phyloP scores from a whole-genome alignment of 2,329 filamentous ascomycete genomes.

The Magnaporthiopsis incrustans region DNA sequence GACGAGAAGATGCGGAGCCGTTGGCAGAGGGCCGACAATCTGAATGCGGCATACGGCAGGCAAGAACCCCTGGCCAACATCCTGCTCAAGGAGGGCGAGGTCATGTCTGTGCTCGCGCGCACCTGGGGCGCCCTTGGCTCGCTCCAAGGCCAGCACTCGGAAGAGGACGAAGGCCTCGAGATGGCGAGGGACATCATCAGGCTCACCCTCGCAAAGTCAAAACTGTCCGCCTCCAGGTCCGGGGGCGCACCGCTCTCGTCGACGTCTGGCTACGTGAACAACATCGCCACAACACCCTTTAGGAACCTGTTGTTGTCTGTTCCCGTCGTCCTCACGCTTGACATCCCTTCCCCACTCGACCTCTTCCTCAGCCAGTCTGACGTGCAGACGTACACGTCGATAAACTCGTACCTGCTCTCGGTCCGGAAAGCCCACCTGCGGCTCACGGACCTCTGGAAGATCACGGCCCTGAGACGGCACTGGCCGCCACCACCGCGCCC shows the following conservation, averaged over 20 bases:
- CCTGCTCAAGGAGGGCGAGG: constrained; percentile 78
- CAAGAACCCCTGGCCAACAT: constrained; percentile 53
- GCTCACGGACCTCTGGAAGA: constrained; percentile 80
- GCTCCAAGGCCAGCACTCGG: constrained; percentile 58
- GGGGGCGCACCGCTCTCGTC: constrained; percentile 14
- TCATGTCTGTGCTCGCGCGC: constrained; percentile 65
- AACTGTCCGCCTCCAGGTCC: constrained; percentile 26
- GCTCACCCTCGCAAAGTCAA: constrained; percentile 51
- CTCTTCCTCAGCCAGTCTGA: constrained; percentile 76
- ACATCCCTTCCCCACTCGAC: constrained; percentile 72
- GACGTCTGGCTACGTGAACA: constrained; percentile 12
- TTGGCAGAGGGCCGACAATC: constrained; percentile 55
- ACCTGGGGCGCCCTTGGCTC: constrained; percentile 76
- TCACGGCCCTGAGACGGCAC: constrained; percentile 67
- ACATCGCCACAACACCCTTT: constrained; percentile 52
- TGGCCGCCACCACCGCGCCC: constrained; percentile 65
- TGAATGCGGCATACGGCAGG: constrained; percentile 50
- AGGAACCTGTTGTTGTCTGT: constrained; percentile 75
- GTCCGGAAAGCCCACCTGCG: constrained; percentile 80
- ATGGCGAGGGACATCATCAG: constrained; percentile 70
- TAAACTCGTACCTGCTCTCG: constrained; percentile 80
- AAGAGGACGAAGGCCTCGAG: constrained; percentile 78
- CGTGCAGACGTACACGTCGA: constrained; percentile 69
- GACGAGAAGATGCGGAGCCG: constrained; percentile 70
- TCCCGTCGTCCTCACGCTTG: constrained; percentile 61